phyloP scores from a whole-genome alignment of 352 stramenopile genomes.

The Globisporangium recalcitrans region DNA sequence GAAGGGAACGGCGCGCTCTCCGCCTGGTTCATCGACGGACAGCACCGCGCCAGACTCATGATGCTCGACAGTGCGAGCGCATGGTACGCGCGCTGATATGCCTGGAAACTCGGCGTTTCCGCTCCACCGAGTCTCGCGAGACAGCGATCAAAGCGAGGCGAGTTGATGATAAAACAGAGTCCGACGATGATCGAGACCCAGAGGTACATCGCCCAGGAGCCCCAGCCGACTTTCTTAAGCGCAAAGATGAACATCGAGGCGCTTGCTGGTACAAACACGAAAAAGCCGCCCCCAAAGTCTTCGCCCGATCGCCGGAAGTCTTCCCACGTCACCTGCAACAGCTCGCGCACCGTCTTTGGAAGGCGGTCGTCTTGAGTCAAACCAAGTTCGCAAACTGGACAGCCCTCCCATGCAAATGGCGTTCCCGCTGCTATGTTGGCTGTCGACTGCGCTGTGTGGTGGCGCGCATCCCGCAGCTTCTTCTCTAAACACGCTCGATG shows the following conservation, averaged over 20 bases:
- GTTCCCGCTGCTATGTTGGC: neutral
- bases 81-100: conserved; percentile 45
- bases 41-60: conserved; percentile 33
- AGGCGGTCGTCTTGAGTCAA: conserved; percentile 16
- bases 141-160: conserved; percentile 29
- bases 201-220: conserved; percentile 27
- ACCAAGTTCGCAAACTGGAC: conserved; percentile 15
- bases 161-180: conserved; percentile 45
- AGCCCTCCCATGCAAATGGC: neutral
- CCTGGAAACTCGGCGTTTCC: conserved; percentile 24
- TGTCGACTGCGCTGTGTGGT: too few species aligned
- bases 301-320: conserved; percentile 25
- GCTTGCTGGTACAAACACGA: conserved; percentile 35
- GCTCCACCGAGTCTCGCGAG: conserved; percentile 32
- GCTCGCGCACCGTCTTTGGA: conserved; percentile 23
- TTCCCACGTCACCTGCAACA: conserved; percentile 26
- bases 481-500: conserved; percentile 37
- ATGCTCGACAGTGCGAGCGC: conserved; percentile 34
- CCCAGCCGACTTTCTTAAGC: conserved; percentile 29
- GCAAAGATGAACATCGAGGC: conserved; percentile 27
- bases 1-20: conserved; percentile 1
- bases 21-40: conserved; percentile 17
- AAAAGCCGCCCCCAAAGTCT: conserved; percentile 39
- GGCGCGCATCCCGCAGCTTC: neutral
- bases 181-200: conserved; percentile 32